These are phyloP conservation scores for Nemania diffusa DNA, from an alignment of 2,329 filamentous ascomycete genomes.

Conservation along the genomic window DNA sequence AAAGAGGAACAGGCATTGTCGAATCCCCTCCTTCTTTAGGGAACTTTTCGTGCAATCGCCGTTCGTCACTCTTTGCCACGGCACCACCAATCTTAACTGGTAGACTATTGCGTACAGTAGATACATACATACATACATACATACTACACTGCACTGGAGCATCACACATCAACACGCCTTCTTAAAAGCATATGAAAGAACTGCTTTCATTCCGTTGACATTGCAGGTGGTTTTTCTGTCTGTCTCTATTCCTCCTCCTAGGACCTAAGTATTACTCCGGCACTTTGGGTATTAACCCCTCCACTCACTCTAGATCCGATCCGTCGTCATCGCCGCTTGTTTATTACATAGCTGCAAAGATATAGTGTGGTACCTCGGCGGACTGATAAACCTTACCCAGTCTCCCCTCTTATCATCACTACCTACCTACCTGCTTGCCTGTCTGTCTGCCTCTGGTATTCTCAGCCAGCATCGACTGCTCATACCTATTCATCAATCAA, in stretches of 20 bases:
- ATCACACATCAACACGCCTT: not conserved
- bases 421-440: too few species aligned
- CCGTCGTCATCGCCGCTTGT: constrained; percentile 25
- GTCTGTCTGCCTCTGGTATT: too few species aligned
- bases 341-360: constrained; percentile 1
- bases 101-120: too few species aligned
- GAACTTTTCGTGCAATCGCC: constrained; percentile 12
- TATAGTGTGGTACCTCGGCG: constrained; percentile 13
- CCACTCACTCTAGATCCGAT: constrained; percentile 19
- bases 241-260: not conserved
- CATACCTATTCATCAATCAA: constrained; percentile 18
- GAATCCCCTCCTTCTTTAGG: constrained; percentile 23
- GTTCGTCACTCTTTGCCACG: constrained; percentile 36
- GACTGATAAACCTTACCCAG: constrained; percentile 29
- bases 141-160: not conserved
- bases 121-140: not conserved
- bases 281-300: not conserved
- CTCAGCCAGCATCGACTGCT: constrained; percentile 24
- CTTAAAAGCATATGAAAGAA: constrained; percentile 1
- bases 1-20: constrained; percentile 27
- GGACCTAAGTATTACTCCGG: too few species aligned
- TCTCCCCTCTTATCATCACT: constrained; percentile 23
- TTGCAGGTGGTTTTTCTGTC: not conserved
- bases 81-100: not conserved
- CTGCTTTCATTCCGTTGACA: constrained; percentile 1